phyloP scores from a whole-genome alignment of 2,329 filamentous ascomycete species.

The Fusarium dlaminii region DNA sequence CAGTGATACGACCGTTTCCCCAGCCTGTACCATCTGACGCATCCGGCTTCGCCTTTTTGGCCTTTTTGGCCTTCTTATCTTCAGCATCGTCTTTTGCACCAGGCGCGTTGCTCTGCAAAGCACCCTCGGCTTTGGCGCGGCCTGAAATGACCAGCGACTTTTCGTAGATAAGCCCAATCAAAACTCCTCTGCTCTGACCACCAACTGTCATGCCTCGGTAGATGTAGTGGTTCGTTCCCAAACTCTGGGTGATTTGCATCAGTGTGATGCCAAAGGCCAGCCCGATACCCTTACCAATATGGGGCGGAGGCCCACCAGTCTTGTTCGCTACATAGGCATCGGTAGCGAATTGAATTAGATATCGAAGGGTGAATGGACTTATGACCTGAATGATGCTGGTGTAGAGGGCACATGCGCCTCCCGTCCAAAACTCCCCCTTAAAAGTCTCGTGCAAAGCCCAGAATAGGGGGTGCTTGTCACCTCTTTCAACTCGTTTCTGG shows the following conservation, averaged over 20 bases:
- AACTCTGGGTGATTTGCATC: constrained; percentile 86
- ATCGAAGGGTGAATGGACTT: constrained; percentile 85
- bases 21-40: constrained; percentile 77
- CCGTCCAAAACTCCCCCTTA: constrained; percentile 83
- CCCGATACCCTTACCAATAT: constrained; percentile 80
- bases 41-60: constrained; percentile 54
- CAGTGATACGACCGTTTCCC: constrained; percentile 91
- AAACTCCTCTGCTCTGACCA: constrained; percentile 80
- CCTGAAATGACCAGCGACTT: constrained; percentile 92
- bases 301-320: constrained; percentile 63
- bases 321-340: constrained; percentile 76
- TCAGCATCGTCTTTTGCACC: constrained; percentile 57
- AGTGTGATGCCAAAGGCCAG: constrained; percentile 83
- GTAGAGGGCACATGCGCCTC: constrained; percentile 78
- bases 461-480: constrained; percentile 77
- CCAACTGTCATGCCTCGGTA: constrained; percentile 93
- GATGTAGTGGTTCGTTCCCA: constrained; percentile 89
- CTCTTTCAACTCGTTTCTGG: constrained; percentile 70
- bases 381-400: constrained; percentile 82
- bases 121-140: constrained; percentile 84
- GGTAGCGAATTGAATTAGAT: constrained; percentile 84
- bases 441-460: constrained; percentile 90
- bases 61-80: constrained; percentile 51
- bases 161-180: constrained; percentile 90
- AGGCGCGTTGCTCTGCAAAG: constrained; percentile 46